Base-by-base conservation (phyloP, 163 green algal species). In the Prototheca stagnorum region DNA sequence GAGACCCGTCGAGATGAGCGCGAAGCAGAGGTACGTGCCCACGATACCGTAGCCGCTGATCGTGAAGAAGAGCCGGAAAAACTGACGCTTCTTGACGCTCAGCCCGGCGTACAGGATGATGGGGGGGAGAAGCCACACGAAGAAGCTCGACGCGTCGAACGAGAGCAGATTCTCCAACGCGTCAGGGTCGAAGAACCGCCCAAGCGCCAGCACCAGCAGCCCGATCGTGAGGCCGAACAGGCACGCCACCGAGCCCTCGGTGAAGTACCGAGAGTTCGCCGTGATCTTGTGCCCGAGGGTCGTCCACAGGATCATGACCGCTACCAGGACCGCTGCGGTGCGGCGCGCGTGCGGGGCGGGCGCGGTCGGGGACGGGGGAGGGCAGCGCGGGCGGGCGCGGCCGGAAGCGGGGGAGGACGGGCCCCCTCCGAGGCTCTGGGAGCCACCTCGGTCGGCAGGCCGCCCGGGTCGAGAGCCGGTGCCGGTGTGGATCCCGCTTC, bases 51-150 rank as follows among this genome's bases (percentile, higher is more conserved):
- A 69, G 2, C 54, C 52, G 14, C 70, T 59, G 51, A 88, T 88
- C 45, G 70, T 79, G 22, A 93, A 69, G 45, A 84, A 64, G 43
- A 90, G 84, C 16, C 53, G 35, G 56, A 94, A 93, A 58, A 94
- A 94, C 16, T 72, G 58, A 42, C 81, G 81, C 53, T 86, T 85
- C 45, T 88, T 75, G 26, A 94, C 74, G 2, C 67, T 78, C n/a
- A 95, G 68, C 1, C 85, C 85, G 2, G 77, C 79, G 33, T 92
- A 83, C 54, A 95, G 84, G 51, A 95, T 95, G 58, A 95, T 92
- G n/a, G 86, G 86, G 0, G 85, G 85, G 23, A 95, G 67, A 39
- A 94, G 65, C 46, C 39, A 62, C 54, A 53, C 36, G 15, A 62
- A 62, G 47, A 62, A 62, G 25, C 41, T 62, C 25, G 47, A 43